These are phyloP conservation scores for Paraphaeosphaeria sporulosa DNA, from an alignment of 2,329 filamentous ascomycete species.

Conservation along the genomic window DNA sequence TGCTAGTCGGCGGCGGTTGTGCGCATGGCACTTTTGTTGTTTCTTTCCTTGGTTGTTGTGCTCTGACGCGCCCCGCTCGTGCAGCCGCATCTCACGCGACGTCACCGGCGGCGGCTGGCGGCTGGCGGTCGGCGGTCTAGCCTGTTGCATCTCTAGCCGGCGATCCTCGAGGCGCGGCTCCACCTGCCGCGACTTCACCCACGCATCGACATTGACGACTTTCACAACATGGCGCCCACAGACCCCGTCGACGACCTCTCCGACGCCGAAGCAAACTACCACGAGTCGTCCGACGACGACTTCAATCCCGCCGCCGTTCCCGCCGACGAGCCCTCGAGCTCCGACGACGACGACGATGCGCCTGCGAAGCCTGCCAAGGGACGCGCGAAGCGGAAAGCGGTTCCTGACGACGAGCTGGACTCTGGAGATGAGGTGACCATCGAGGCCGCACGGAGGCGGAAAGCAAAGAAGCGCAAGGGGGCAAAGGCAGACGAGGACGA, in stretches of 20 bases:
- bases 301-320: conserved; percentile 72
- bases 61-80: conserved; percentile 35
- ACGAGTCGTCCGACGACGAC: conserved; percentile 75
- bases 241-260: conserved; percentile 40
- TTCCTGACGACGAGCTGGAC: conserved; percentile 42
- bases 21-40: conserved; percentile 14
- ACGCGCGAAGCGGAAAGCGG: conserved; percentile 44
- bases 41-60: conserved; percentile 11
- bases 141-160: conserved; percentile 19
- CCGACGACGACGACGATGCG: conserved; percentile 49
- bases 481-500: conserved; percentile 31
- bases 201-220: neutral
- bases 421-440: conserved; percentile 78
- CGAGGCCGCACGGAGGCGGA: conserved; percentile 64
- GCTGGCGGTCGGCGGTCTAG: neutral
- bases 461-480: conserved; percentile 50
- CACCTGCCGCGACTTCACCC: conserved; percentile 11
- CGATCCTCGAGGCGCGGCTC: conserved; percentile 21
- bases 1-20: conserved; percentile 14
- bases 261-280: conserved; percentile 55
- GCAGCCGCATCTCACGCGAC: neutral
- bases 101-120: conserved; percentile 4
- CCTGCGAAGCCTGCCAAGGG: conserved; percentile 26
- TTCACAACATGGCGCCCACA: conserved; percentile 29
- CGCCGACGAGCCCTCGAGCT: conserved; percentile 60